A percentile compares a stretch with the other conserved stretches of the same genome.
phyloP scores from a whole-genome alignment of 495 filamentous ascomycete species.

The Hyaloscypha hepaticicola region DNA sequence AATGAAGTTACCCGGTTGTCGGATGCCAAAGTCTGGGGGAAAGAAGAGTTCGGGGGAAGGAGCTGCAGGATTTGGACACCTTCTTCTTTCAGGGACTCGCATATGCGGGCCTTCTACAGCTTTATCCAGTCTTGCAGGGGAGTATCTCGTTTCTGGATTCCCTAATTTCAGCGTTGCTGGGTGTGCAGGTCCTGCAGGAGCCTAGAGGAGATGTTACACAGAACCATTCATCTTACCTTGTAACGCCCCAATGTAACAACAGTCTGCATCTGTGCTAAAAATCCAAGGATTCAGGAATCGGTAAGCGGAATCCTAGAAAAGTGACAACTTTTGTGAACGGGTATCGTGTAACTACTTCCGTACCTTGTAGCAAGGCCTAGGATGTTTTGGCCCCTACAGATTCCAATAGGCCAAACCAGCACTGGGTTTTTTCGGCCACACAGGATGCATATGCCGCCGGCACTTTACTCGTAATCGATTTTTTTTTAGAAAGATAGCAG shows the following conservation, averaged over 20 bases:
- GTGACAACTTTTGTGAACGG: background rate
- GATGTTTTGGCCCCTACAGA: background rate
- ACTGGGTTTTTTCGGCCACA: background rate
- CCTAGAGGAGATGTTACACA: background rate
- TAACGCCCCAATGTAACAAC: background rate
- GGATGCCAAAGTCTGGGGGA: background rate
- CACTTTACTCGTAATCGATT: background rate
- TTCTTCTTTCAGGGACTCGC: background rate
- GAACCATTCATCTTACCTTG: background rate
- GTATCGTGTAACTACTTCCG: too few species aligned
- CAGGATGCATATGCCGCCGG: background rate
- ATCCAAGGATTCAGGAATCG: background rate
- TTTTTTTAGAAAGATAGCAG: background rate
- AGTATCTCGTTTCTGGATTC: background rate
- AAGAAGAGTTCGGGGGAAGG: background rate
- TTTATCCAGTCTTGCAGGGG: background rate
- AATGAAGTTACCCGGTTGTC: background rate
- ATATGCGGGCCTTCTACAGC: background rate
- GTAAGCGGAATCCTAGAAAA: background rate
- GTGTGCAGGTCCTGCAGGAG: background rate
- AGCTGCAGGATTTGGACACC: background rate
- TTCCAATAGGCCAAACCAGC: background rate
- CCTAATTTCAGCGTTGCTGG: background rate
- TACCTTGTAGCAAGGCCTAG: background rate
- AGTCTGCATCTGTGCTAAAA: background rate